Evolutionary conservation across 805 yeast genomes (phyloP).

Genomic region (Kluyveromyces nonfermentans): DNA sequence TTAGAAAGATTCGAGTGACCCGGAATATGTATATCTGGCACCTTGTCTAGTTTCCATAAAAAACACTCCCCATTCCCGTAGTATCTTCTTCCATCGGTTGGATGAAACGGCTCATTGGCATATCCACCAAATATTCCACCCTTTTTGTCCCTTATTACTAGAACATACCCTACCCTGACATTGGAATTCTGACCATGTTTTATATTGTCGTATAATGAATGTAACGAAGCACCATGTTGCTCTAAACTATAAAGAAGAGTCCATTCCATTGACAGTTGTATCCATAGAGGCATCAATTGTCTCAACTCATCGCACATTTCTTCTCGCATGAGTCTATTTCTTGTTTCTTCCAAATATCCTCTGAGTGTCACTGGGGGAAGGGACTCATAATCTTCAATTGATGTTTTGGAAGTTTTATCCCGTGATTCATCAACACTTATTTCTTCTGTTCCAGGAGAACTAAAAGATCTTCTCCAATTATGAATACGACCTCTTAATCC

Average conservation of each 20-base stretch:
- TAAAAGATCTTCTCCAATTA: not conserved
- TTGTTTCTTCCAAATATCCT: conserved; percentile 56
- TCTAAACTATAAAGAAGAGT: conserved; percentile 70
- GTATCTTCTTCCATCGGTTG: conserved; percentile 63
- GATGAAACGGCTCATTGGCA: conserved; percentile 60
- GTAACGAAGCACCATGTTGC: conserved; percentile 83
- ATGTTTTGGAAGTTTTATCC: not conserved
- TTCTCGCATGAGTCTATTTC: conserved; percentile 43
- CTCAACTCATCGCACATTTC: conserved; percentile 72
- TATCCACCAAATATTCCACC: conserved; percentile 71
- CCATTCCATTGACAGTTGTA: conserved; percentile 77
- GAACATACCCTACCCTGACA: conserved; percentile 57
- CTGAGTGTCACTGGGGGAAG: conserved; percentile 44
- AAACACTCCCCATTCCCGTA: conserved; percentile 96
- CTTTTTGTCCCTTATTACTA: conserved; percentile 58
- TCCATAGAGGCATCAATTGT: conserved; percentile 61
- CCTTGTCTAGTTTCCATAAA: conserved; percentile 65
- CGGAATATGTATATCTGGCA: conserved; percentile 15
- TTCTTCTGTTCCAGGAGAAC: not conserved
- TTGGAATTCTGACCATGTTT: conserved; percentile 36
- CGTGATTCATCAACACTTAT: not conserved
- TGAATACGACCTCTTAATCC: not conserved
- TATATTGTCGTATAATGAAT: conserved; percentile 58
- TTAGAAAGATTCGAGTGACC: conserved; percentile 5
- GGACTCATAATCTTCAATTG: conserved; percentile 27